Base-by-base conservation (phyloP, 129 eudicot species). In the Helianthus tuberosus region DNA sequence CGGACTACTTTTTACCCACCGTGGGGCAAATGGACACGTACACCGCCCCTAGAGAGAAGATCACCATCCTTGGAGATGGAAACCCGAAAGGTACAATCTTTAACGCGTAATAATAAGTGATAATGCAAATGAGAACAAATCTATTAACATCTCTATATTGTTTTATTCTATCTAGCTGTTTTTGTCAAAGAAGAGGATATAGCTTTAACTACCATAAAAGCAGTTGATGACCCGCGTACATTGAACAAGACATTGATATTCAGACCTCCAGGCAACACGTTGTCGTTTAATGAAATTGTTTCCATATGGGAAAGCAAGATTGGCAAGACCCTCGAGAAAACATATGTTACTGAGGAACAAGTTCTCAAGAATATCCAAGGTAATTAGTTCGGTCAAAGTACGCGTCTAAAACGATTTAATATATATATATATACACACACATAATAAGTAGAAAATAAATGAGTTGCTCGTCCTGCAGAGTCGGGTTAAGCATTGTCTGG, bases 211-310 rank as follows among this genome's bases (percentile, higher is more conserved):
- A 87, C 96, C 71, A 87, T 92, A 49, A 89, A 79, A 77, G 72
- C 89, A 11, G 93, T 87, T 44, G 96, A 92, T 44, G 96, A 91
- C 52, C 92, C 90, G 3, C 83, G 97, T 69, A 91, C 96, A 15
- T 66, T 88, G 73, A 91, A 91, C 75, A 91, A 91, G 82, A 78
- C 73, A 32, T 77, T 91, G 66, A 82, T 88, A 77, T 78, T 91
- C 17, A 83, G 66, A 75, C 97, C 92, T 35, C 80, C 87, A 3
- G 73, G 83, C 43, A 85, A 81, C 54, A 48, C 67, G 1, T 20
- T 76, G 49, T 87, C 96, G 1, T 84, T 85, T 71, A 89, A 89
- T 32, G 87, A 85, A 35, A 74, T 89, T 14, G 89, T 87, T 54
- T 79, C 88, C 43, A 72, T 85, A 3, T 91, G 97, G 97, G 97